Conservation (phyloP, 129 eudicot genomes). For the Rutidosis leptorrhynchoides region DNA sequence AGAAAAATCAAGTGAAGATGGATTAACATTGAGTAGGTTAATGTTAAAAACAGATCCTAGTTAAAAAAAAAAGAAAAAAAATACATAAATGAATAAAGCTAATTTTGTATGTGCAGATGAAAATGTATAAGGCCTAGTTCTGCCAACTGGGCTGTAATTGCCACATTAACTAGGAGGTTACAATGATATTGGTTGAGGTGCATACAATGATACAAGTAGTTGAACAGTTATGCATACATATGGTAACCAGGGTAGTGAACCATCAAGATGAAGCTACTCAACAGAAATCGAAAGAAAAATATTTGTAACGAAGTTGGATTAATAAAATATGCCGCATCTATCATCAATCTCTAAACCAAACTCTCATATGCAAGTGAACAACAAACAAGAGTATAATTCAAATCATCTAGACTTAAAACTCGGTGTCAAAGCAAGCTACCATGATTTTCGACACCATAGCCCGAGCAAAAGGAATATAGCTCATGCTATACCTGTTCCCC, state of each 20-base stretch:
- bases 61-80: too few species aligned
- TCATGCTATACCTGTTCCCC: slow-evolving; percentile 88
- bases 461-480: slow-evolving; percentile 96
- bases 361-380: slow-evolving; percentile 30
- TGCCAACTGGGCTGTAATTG: background rate
- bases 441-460: slow-evolving; percentile 83
- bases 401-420: slow-evolving; percentile 43
- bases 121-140: background rate
- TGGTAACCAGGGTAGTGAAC: background rate
- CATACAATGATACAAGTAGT: background rate
- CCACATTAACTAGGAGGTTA: background rate
- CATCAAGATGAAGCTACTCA: background rate
- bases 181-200: background rate
- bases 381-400: slow-evolving; percentile 13
- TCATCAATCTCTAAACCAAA: slow-evolving; percentile 8
- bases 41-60: background rate
- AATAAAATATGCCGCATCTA: slow-evolving; percentile 8
- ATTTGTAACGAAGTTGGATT: background rate
- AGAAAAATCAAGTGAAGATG: background rate
- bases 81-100: too few species aligned
- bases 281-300: background rate
- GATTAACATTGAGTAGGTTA: background rate
- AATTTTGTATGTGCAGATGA: background rate
- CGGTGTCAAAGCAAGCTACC: slow-evolving; percentile 90
- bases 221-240: background rate